These are phyloP conservation scores for Aspergillus homomorphus DNA, from an alignment of 495 filamentous ascomycete genomes.

Conservation along the genomic window DNA sequence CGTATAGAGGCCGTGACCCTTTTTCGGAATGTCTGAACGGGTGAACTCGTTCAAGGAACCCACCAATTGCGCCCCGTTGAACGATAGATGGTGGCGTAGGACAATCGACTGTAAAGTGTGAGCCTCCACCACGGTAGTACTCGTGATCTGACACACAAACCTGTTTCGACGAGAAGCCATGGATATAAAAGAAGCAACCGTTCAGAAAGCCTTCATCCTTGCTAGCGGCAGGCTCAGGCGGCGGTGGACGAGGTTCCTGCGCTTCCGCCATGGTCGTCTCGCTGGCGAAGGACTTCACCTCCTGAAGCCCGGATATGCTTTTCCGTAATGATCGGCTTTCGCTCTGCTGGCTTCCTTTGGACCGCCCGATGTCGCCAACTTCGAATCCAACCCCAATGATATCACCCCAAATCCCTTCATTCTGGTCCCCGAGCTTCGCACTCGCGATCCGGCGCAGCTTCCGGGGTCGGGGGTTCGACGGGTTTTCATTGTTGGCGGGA, in stretches of 20 bases:
- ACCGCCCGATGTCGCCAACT: constrained; percentile 23
- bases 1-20: constrained; percentile 45
- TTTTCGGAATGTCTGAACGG: constrained; percentile 37
- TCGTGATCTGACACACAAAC: constrained; percentile 25
- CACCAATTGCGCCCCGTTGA: constrained; percentile 52
- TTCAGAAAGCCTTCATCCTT: constrained; percentile 35
- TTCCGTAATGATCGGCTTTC: constrained; percentile 27
- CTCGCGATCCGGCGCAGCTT: constrained; percentile 82
- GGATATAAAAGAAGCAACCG: constrained; percentile 54
- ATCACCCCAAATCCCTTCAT: constrained; percentile 80
- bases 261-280: constrained; percentile 34
- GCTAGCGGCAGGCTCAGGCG: constrained; percentile 15
- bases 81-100: constrained; percentile 50
- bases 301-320: constrained; percentile 29
- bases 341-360: constrained; percentile 30
- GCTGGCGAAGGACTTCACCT: constrained; percentile 41
- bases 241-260: constrained; percentile 20
- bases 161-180: constrained; percentile 61
- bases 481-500: constrained; percentile 17
- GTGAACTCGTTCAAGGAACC: constrained; percentile 39
- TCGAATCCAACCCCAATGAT: constrained; percentile 62
- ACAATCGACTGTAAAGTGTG: constrained; percentile 35
- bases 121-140: constrained; percentile 7
- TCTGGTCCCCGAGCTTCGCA: constrained; percentile 72
- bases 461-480: constrained; percentile 38